phyloP scores from a whole-genome alignment of 2,329 filamentous ascomycete genomes.

The Rhynchosporium secalis region DNA sequence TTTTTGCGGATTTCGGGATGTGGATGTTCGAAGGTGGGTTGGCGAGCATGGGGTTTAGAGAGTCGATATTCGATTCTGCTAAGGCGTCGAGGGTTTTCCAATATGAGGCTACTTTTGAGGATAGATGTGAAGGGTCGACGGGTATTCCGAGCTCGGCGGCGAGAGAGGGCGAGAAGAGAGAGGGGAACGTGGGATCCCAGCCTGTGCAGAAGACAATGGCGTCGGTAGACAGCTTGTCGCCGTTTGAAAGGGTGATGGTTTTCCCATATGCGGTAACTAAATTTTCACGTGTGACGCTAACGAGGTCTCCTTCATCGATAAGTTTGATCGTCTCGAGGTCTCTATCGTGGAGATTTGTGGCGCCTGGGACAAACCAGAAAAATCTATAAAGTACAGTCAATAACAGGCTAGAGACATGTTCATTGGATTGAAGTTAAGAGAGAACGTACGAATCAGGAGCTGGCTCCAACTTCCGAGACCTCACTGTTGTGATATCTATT shows the following conservation, averaged over 20 bases:
- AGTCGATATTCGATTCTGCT: constrained; percentile 11
- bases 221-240: constrained; percentile 49
- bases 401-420: not conserved
- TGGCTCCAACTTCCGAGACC: constrained; percentile 18
- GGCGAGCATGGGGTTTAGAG: constrained; percentile 16
- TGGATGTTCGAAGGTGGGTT: constrained; percentile 13
- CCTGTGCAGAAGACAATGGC: constrained; percentile 57
- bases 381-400: constrained; percentile 1
- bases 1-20: not conserved
- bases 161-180: constrained; percentile 14
- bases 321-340: constrained; percentile 19
- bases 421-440: not conserved
- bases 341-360: constrained; percentile 17
- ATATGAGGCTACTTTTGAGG: constrained; percentile 10
- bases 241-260: constrained; percentile 45
- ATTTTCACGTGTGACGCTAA: constrained; percentile 12
- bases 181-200: constrained; percentile 45
- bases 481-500: constrained; percentile 20
- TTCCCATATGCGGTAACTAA: constrained; percentile 11
- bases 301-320: constrained; percentile 18
- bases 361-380: constrained; percentile 21
- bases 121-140: not conserved
- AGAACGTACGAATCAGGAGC: constrained; percentile 8
- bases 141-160: constrained; percentile 19
- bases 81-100: constrained; percentile 15